These are phyloP conservation scores for Aleurites moluccanus DNA, from an alignment of 441 rosid genomes.

Conservation along the genomic window DNA sequence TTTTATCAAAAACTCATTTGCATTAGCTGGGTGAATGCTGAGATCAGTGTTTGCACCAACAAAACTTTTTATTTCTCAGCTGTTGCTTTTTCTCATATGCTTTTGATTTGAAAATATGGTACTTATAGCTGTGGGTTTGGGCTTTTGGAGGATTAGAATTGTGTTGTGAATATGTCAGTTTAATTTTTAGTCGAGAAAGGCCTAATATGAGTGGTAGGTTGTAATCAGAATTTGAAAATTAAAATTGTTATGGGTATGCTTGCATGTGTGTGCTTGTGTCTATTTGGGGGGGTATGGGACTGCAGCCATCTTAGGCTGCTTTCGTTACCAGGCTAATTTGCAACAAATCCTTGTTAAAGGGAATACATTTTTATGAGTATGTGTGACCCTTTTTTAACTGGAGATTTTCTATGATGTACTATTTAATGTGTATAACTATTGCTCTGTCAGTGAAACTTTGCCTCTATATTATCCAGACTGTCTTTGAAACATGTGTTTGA, in stretches of 20 bases:
- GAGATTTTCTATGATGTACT: background rate
- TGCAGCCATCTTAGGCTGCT: background rate
- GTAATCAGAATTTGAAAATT: background rate
- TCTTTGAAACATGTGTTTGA: background rate
- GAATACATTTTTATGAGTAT: background rate
- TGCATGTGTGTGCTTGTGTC: background rate
- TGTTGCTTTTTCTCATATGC: background rate
- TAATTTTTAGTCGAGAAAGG: background rate
- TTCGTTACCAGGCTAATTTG: background rate
- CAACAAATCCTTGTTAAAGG: background rate
- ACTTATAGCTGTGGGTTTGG: background rate
- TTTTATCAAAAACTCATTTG: background rate
- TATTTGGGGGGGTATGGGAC: background rate
- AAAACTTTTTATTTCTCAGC: too few relatives aligned
- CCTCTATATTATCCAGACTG: background rate
- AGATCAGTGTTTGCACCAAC: background rate
- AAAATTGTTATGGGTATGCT: background rate
- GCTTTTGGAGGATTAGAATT: background rate
- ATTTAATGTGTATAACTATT: background rate
- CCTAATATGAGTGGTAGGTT: background rate
- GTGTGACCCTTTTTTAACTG: background rate
- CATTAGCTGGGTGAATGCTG: too few relatives aligned
- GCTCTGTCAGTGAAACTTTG: background rate
- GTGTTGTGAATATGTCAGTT: background rate
- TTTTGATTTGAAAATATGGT: conserved; percentile 3